Evolutionary conservation across 1,284 basidiomycete genomes (phyloP), one percentile per base, ranked within the genome.

Genomic region (Filobasidium uniguttulatum): DNA sequence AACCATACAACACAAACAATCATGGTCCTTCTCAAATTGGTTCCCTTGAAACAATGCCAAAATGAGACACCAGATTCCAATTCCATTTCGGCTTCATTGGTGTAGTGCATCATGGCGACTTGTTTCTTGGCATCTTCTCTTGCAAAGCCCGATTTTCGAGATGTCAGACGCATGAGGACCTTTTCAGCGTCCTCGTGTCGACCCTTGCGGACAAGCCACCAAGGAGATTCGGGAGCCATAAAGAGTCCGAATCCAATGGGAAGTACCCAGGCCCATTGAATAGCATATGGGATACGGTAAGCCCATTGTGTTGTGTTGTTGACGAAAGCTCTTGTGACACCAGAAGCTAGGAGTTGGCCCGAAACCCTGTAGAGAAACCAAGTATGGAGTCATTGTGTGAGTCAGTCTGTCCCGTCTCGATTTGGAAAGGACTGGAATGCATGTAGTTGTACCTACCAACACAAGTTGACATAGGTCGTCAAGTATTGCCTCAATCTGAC

Each of bases 391-490:
- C n/a, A n/a, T n/a, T n/a, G n/a, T n/a, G n/a, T n/a, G n/a, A n/a
- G n/a, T n/a, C n/a, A n/a, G n/a, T n/a, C n/a, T n/a, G n/a, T n/a
- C n/a, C n/a, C 31, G 31, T 9, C 10, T 10, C 31, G n/a, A 33
- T 33, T 33, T 10, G 31, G 31, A 33, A 33, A 33, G 31, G n/a
- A 33, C 10, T 9, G 31, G 9, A 10, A 10, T 33, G 10, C n/a
- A 10, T 33, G 31, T n/a, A 33, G 31, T 33, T 33, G 31, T 10
- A 10, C 33, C 5, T 19, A 34, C 56, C 64, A 67, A 52, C 62
- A 63, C 30, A 66, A 53, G 57, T 71, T 70, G 57, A 71, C 68
- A 53, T 63, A 71, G 44, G 64, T 63, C 23, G 70, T 71, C 37
- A 57, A 30, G 43, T 53, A 53, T 33, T 49, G 61, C 36, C 72